A percentile compares a stretch with the other conserved stretches of the same genome.
phyloP scores from a whole-genome alignment of 2,329 filamentous ascomycete species.

The Botrytis tulipae region DNA sequence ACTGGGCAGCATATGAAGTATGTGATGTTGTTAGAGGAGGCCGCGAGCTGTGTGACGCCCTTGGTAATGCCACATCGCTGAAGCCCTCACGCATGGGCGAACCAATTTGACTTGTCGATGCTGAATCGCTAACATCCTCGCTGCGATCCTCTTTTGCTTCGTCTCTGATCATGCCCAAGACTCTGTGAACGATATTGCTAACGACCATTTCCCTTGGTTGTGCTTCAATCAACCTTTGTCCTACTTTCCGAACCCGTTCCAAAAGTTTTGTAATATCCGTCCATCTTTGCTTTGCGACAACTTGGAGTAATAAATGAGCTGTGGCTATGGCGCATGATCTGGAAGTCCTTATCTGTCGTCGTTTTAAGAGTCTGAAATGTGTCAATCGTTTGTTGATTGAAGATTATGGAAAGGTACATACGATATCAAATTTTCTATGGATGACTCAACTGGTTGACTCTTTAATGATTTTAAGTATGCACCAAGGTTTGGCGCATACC shows the following conservation, averaged over 20 bases:
- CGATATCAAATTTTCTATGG: conserved; percentile 82
- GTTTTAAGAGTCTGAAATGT: conserved; percentile 67
- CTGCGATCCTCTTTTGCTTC: conserved; percentile 81
- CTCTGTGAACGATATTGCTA: conserved; percentile 88
- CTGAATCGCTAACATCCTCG: conserved; percentile 44
- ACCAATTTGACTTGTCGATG: conserved; percentile 34
- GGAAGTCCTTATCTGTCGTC: conserved; percentile 84
- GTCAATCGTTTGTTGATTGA: conserved; percentile 24
- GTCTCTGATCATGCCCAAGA: conserved; percentile 86
- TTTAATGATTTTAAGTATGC: conserved; percentile 80
- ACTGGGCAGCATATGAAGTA: conserved; percentile 61
- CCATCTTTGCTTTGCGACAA: conserved; percentile 80
- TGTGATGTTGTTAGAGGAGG: conserved; percentile 62
- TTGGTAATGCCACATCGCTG: conserved; percentile 25
- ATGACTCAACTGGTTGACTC: conserved; percentile 71
- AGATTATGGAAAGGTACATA: conserved; percentile 41
- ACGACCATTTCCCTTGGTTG: conserved; percentile 90
- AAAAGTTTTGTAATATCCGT: conserved; percentile 76
- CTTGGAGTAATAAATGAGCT: conserved; percentile 80
- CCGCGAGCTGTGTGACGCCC: conserved; percentile 41
- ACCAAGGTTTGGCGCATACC: conserved; percentile 69
- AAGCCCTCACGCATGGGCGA: conserved; percentile 32
- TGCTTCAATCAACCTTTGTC: conserved; percentile 71
- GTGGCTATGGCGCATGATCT: conserved; percentile 89
- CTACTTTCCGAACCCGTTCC: conserved; percentile 74